Conservation (phyloP, 257 asterid species). For the Lantana camara region DNA sequence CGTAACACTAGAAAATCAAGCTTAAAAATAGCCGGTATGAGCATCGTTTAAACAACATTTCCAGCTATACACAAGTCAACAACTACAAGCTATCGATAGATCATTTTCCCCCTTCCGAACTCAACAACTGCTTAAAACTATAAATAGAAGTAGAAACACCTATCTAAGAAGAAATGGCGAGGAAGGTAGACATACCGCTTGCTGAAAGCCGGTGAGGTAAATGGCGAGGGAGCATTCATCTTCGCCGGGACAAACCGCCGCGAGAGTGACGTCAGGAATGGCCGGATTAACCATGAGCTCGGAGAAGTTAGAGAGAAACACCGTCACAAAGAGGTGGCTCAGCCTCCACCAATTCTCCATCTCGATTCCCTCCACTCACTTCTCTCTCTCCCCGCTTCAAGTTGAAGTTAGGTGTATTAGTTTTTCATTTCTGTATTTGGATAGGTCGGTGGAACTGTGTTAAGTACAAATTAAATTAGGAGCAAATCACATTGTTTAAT, state of each 20-base stretch:
- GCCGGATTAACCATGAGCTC: constrained; percentile 44
- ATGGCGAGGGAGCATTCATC: constrained; percentile 59
- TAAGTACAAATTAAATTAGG: background rate
- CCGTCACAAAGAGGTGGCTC: constrained; percentile 56
- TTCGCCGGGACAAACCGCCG: constrained; percentile 54
- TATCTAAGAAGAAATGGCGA: background rate
- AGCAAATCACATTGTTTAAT: background rate
- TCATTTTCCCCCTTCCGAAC: background rate
- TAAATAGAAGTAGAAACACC: background rate
- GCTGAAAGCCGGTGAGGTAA: constrained; percentile 63
- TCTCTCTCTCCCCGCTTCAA: too few species aligned
- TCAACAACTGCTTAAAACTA: background rate
- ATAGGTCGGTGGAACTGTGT: too few species aligned
- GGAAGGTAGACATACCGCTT: constrained; percentile 60
- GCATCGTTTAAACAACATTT: background rate
- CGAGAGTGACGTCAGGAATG: constrained; percentile 57
- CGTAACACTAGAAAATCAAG: constrained; percentile 5
- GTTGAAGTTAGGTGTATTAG: too few species aligned
- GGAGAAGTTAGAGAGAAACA: constrained; percentile 50
- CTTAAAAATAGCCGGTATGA: background rate
- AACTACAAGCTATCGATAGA: background rate
- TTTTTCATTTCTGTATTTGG: too few species aligned
- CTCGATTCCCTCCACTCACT: background rate
- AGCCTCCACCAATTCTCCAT: constrained; percentile 51
- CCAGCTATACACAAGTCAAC: background rate